Base-by-base conservation (phyloP, 106 monocot genomes). In the Dendrobium chrysotoxum region DNA sequence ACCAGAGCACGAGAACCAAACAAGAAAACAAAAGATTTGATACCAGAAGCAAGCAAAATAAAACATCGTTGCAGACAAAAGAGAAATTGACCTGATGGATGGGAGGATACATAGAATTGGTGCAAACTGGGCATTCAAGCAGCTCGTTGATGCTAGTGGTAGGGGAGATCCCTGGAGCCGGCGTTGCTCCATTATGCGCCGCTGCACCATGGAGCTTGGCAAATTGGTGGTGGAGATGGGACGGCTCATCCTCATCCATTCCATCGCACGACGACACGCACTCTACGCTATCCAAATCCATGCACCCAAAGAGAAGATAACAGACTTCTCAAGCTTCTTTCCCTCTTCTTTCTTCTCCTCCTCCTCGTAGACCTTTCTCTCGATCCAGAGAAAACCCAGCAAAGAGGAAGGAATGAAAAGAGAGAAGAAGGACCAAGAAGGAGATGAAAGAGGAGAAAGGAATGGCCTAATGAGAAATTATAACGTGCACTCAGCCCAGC, bases 31-130 rank as follows among this genome's bases (percentile, higher is more conserved):
- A 30, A 39, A 40, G 40, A 74, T 21, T 41, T 41, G 40, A 74
- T 18, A 20, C 39, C 18, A 74, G 74, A 40, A 74, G 40, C 0
- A 31, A 38, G 4, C 0, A 40, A 11, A 74, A 41, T 20, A 5
- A 40, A 40, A 41, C 18, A 74, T 31, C 30, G 72, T 44, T 3
- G 16, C n/a, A 78, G 75, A 55, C 28, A 64, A 31, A 5, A 42
- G 28, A 53, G 64, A 45, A 40, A 7, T 75, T 17, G n/a, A 90
- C 93, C 93, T 93, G 93, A 38, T 93, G 93, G 44, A 93, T 93
- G 16, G 93, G 93, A 4, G 93, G 93, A 81, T 93, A 93, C 93
- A 93, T 93, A 26, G 93, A 93, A 53, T 93, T 93, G 46, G 90
- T 93, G 79, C 93, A 93, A 53, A 93, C 93, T 25, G 93, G 93